Conservation (phyloP, 2,329 filamentous ascomycete species). For the Pseudopithomyces chartarum region DNA sequence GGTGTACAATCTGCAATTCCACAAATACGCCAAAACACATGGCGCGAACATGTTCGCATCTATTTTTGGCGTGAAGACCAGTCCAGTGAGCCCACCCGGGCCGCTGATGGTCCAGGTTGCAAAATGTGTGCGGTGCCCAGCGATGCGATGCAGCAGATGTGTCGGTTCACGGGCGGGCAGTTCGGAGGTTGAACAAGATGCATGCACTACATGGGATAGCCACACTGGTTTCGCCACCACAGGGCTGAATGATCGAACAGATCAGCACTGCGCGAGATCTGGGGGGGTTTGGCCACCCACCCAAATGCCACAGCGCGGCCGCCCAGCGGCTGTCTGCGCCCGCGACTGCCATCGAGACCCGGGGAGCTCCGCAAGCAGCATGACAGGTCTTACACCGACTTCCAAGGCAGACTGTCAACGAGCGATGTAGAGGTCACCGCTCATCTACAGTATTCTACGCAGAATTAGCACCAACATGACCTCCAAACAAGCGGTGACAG, state of each 20-base stretch:
- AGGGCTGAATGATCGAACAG: not conserved
- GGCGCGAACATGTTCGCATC: conserved; percentile 2
- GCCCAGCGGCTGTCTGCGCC: not conserved
- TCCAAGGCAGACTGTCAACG: not conserved
- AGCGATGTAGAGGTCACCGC: conserved; percentile 4
- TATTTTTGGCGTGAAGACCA: not conserved
- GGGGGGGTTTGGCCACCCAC: conserved; percentile 6
- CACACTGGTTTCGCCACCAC: not conserved
- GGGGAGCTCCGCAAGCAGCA: conserved; percentile 1
- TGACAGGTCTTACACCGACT: conserved; percentile 5
- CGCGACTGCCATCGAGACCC: not conserved
- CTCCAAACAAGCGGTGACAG: conserved; percentile 7
- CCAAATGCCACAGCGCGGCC: not conserved
- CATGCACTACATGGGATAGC: not conserved
- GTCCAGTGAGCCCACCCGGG: not conserved
- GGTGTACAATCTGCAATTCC: not conserved
- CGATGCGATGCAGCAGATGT: not conserved
- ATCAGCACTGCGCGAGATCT: conserved; percentile 4
- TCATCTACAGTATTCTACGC: conserved; percentile 1
- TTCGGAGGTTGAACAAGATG: not conserved
- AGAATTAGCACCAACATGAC: not conserved
- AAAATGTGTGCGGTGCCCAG: not conserved
- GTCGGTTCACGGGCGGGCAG: not conserved
- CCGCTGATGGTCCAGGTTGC: not conserved
- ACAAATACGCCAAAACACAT: not conserved